These are phyloP conservation scores for Ceratocystis alfenasii DNA, from an alignment of 2,329 filamentous ascomycete genomes.

Conservation along the genomic window DNA sequence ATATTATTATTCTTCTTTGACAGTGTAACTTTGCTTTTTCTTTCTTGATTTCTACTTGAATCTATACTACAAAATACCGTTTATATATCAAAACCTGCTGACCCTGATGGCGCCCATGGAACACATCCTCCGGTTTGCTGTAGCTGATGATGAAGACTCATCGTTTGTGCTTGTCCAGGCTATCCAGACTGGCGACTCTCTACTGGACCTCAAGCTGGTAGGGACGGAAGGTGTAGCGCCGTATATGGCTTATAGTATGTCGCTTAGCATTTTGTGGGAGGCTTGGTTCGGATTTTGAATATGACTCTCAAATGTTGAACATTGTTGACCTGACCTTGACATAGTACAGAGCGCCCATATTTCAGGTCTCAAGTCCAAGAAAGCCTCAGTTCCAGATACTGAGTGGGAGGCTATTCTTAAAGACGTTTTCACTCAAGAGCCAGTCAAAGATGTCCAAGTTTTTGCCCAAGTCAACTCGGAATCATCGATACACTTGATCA, in stretches of 20 bases:
- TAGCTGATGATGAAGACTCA: slow-evolving; percentile 38
- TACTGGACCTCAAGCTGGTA: slow-evolving; percentile 53
- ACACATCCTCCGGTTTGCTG: slow-evolving; percentile 45
- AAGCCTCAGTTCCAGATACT: slow-evolving; percentile 42
- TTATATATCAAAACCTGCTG: background rate
- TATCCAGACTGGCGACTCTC: slow-evolving; percentile 37
- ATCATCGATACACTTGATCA: slow-evolving; percentile 44
- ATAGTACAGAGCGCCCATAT: slow-evolving; percentile 37
- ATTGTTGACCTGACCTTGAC: slow-evolving; percentile 1
- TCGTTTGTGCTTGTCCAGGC: slow-evolving; percentile 51
- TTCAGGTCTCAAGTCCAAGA: slow-evolving; percentile 41
- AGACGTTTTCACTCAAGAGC: slow-evolving; percentile 42
- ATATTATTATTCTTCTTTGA: no score
- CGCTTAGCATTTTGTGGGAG: background rate
- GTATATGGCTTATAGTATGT: slow-evolving; percentile 48
- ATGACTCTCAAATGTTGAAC: background rate
- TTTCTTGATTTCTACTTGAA: background rate
- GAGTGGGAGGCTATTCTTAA: slow-evolving; percentile 56
- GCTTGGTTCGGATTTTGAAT: no score
- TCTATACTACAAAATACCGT: no score
- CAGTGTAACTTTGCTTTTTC: background rate
- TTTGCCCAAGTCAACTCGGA: slow-evolving; percentile 46
- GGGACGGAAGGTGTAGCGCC: slow-evolving; percentile 55
- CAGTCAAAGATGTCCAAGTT: slow-evolving; percentile 44
- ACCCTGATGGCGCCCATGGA: background rate